phyloP scores from a whole-genome alignment of 805 yeast genomes.

The Candida sithepensis region DNA sequence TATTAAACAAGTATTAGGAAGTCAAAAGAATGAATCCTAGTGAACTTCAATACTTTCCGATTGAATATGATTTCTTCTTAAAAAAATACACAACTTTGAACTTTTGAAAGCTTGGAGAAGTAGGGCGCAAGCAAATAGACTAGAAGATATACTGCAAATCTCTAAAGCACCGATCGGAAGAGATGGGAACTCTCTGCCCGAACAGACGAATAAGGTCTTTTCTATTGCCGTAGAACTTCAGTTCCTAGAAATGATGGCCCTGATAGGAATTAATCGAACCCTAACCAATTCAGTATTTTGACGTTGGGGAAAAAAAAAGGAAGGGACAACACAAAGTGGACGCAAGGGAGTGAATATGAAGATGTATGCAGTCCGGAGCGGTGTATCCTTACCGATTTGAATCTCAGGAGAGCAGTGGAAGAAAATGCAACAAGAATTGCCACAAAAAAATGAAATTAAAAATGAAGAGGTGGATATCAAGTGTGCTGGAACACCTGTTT shows the following conservation, averaged over 20 bases:
- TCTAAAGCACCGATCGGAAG: not conserved
- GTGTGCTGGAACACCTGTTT: too few species aligned
- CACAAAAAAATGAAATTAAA: not conserved
- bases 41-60: not conserved
- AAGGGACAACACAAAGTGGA: not conserved
- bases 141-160: not conserved
- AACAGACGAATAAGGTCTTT: not conserved
- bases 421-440: not conserved
- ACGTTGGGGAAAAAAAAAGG: not conserved
- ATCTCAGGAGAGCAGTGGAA: not conserved
- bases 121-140: not conserved
- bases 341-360: not conserved
- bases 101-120: not conserved
- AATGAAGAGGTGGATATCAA: too few species aligned
- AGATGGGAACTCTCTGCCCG: not conserved
- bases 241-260: not conserved
- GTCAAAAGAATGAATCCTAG: not conserved
- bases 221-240: not conserved
- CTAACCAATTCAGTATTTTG: not conserved
- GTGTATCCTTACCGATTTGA: not conserved
- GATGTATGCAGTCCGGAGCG: not conserved
- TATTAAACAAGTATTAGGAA: not conserved
- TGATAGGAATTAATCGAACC: not conserved
- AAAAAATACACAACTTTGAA: not conserved
- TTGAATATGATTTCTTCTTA: not conserved